These are phyloP conservation scores for Escovopsis weberi DNA, from an alignment of 2,329 filamentous ascomycete species.

Conservation along the genomic window DNA sequence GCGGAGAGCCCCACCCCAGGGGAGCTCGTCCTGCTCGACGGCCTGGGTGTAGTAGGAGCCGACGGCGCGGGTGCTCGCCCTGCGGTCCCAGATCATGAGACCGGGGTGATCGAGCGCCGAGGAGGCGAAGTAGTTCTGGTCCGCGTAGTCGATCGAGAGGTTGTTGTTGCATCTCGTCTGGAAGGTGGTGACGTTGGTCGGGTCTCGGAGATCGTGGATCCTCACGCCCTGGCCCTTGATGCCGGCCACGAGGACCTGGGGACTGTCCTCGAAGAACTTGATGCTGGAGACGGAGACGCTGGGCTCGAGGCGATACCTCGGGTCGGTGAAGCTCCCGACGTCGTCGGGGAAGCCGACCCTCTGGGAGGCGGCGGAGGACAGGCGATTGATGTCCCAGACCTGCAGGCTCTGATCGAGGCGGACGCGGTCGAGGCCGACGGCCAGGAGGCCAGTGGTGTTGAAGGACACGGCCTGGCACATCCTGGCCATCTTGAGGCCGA, in stretches of 20 bases:
- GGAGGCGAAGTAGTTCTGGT: constrained; percentile 75
- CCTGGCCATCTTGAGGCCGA: constrained; percentile 59
- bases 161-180: constrained; percentile 56
- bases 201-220: constrained; percentile 60
- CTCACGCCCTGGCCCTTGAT: constrained; percentile 62
- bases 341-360: constrained; percentile 35
- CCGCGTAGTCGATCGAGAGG: constrained; percentile 61
- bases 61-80: constrained; percentile 38
- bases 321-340: constrained; percentile 35
- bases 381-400: constrained; percentile 62
- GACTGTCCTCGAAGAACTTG: constrained; percentile 66
- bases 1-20: constrained; percentile 47
- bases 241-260: constrained; percentile 59
- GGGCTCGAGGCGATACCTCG: constrained; percentile 44
- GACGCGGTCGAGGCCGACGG: constrained; percentile 66
- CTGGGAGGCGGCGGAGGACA: constrained; percentile 33
- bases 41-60: constrained; percentile 43
- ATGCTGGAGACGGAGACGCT: constrained; percentile 69
- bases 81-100: constrained; percentile 65
- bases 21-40: constrained; percentile 44
- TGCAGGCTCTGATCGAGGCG: constrained; percentile 72
- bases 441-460: constrained; percentile 55
- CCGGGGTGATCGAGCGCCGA: constrained; percentile 61
- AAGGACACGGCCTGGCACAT: constrained; percentile 74
- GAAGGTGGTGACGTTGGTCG: constrained; percentile 41